Evolutionary conservation across 305 asterid species (phyloP), one percentile per base, ranked within the genome.

Genomic region (Fraxinus ornus): DNA sequence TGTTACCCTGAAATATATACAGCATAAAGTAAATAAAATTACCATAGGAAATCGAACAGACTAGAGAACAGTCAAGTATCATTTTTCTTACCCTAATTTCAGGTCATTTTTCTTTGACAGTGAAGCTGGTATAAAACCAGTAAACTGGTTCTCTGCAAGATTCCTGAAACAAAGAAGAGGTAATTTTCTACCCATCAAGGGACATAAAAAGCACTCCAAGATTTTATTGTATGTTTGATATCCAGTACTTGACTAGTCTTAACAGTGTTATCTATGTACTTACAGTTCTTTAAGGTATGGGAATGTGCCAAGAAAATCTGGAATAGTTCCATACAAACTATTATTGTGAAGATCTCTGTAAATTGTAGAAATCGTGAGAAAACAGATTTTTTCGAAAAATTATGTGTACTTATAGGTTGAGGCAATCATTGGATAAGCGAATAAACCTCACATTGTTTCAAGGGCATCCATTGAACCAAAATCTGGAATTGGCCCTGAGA

Each of bases 391-490:
- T 66, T 33, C 24, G 3, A 49, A 64, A 22, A 8, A 62, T 41
- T 17, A 39, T 13, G 7, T 2, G 15, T 66, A 70, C 60, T 66
- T 5, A 2, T 33, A 22, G 19, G 57, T 9, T 41, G n/a, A 12
- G 17, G 57, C 28, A 13, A 8, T 75, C 37, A 10, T 44, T 44
- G 0, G 64, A 22, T 15, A 10, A 39, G 36, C 12, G 1, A 68
- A 37, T 12, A 81, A 52, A 52, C 1, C 81, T 87, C 30, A 94
- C 98, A 93, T 93, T 81, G 83, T 91, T 72, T 88, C 83, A 35
- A 94, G 97, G 77, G 91, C 90, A 85, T 84, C 88, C 97, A 94
- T 87, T 80, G 95, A 88, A 82, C 93, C 89, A 60, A 94, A 88
- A 85, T 93, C 89, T 5, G 97, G 97, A 84, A 94, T 90, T 44